phyloP scores from a whole-genome alignment of 495 filamentous ascomycete species.

The Aspergillus leporis region DNA sequence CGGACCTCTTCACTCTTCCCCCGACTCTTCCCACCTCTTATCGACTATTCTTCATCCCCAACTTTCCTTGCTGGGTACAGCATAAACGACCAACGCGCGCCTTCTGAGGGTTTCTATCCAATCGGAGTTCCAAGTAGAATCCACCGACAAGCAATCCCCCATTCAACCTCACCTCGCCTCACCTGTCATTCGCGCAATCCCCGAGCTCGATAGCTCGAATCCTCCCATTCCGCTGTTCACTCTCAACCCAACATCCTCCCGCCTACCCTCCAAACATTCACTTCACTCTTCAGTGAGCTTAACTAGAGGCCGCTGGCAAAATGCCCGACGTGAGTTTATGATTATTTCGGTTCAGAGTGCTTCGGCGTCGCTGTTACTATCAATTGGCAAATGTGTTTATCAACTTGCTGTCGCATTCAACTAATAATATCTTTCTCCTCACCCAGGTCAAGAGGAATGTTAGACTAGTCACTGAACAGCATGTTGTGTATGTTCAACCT shows the following conservation, averaged over 20 bases:
- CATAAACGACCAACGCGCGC: not conserved
- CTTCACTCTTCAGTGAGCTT: not conserved
- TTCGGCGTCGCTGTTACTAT: not conserved
- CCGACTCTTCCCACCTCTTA: conserved; percentile 16
- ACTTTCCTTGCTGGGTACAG: conserved; percentile 8
- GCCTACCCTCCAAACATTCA: conserved; percentile 3
- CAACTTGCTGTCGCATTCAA: conserved; percentile 16
- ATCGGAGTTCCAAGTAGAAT: not conserved
- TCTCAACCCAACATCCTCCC: not conserved
- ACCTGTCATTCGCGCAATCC: conserved; percentile 7
- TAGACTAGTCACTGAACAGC: conserved; percentile 90
- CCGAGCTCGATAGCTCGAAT: conserved; percentile 1
- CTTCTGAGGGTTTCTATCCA: not conserved
- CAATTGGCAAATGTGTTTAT: not conserved
- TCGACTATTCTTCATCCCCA: not conserved
- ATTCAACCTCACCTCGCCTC: conserved; percentile 2
- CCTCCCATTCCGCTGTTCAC: not conserved
- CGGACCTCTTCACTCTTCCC: conserved; percentile 10
- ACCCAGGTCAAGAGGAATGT: conserved; percentile 78
- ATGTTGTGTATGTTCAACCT: conserved; percentile 69
- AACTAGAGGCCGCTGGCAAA: conserved; percentile 16
- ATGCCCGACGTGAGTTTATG: conserved; percentile 49
- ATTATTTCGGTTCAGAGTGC: not conserved
- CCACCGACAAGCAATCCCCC: not conserved
- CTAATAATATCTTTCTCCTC: conserved; percentile 13